Base-by-base conservation (phyloP, 805 yeast genomes). In the Wickerhamomyces chambardii region DNA sequence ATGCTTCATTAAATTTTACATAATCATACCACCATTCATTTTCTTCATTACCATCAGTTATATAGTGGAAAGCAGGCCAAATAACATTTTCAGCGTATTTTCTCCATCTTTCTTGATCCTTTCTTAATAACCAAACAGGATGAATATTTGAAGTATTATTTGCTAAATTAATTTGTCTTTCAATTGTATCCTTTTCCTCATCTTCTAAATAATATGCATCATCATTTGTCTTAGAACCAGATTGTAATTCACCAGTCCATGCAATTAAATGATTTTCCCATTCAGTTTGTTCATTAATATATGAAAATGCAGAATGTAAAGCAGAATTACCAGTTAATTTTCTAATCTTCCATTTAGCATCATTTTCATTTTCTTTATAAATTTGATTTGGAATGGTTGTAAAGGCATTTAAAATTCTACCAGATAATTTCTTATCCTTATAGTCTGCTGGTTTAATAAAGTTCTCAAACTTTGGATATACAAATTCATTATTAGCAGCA, bases 21-120 rank as follows among this genome's bases (percentile, higher is more conserved):
- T 92, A 92, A 53, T 84, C 94, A 54, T 79, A 72, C 79, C 80
- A 78, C 95, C 95, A 87, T 32, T 73, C 68, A 31, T 76, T 70
- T 51, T 84, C 90, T 28, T 70, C 75, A 22, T 71, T 66, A 5
- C 84, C 84, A 52, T 81, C 81, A 3, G 77, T 69, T 14, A 92
- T 86, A 61, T 92, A 92, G 53, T 92, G 98, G 59, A 90, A 78
- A 3, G 86, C 81, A 2, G 96, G 96, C 97, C 98, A 92, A 21
- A 92, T 63, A 16, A 80, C 79, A 47, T 82, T 76, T 53, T 90
- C 97, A 1, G 97, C 95, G 52, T 85, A 90, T 45, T 69, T 70
- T 45, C 97, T 70, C 95, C 97, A 90, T 40, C 89, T 66, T 30
- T 66, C 66, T 55, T 84, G 95, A 57, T 83, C 83, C 41, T 78